Evolutionary conservation across 108 stramenopile species (phyloP), one percentile per base, ranked within the genome.

Genomic region (Discostella pseudostelligera): DNA sequence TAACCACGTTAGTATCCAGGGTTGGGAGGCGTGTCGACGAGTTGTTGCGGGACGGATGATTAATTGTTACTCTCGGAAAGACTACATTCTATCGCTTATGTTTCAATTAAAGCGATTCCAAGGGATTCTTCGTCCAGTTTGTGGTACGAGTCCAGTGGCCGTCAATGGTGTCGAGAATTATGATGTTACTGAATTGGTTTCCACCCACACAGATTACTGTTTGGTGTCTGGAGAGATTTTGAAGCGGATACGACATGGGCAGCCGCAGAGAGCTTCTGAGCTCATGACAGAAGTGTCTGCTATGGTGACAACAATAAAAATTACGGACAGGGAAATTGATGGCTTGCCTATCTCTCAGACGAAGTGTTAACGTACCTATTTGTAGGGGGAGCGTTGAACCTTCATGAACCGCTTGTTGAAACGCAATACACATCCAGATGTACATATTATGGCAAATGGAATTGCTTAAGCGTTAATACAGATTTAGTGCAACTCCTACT

Each of bases 11-110:
- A 89, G 84, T 56, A 49, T 89, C 10, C 54, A 68, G n/a, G 88
- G 87, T 36, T 99, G 97, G 98, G 75, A 73, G 64, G 79, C 79
- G 36, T 91, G 86, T 21, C 78, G 95, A 39, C 73, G 80, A 65
- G 80, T 97, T 20, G 96, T 97, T 20, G 85, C 90, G 16, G 96
- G 96, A 5, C 71, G 96, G 37, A 62, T 97, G n/a, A 88, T 99
- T 14, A 99, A 99, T 62, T 93, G 91, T 56, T 97, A 93, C 78
- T 84, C 86, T 10, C 66, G 82, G 1, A 92, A 84, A 51, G 98
- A 99, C 70, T 86, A 88, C 70, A 86, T 99, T 66, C 67, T 99
- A 10, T 92, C 90, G 6, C 72, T 97, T 8, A 84, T 93, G 92
- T 93, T 93, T 69, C 92, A 86, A 72, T 74, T 93, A 39, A 97